A percentile compares a stretch with the other conserved stretches of the same genome.
These are phyloP conservation scores for Saccharomycopsis fodiens DNA, from an alignment of 805 yeast genomes.

Conservation along the genomic window DNA sequence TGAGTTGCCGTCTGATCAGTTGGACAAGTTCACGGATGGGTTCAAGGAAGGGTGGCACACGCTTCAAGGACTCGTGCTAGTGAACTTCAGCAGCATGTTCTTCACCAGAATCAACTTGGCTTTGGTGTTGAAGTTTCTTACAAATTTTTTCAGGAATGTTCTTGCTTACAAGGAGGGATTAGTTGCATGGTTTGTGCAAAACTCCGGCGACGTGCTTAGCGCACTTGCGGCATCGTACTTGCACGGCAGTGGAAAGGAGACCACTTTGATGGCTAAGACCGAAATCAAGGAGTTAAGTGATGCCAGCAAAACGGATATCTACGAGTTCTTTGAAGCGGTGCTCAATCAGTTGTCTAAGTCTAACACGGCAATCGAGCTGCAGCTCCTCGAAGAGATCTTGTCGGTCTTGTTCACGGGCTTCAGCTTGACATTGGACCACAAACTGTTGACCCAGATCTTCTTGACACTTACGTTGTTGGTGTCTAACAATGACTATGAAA, in stretches of 20 bases:
- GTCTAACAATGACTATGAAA: neutral
- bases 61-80: slow-evolving; percentile 8
- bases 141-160: slow-evolving; percentile 13
- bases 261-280: neutral
- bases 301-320: slow-evolving; percentile 1
- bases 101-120: slow-evolving; percentile 13
- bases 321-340: slow-evolving; percentile 6
- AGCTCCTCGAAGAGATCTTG: neutral
- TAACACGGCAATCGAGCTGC: neutral
- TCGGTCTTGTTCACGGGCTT: neutral
- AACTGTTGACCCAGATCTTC: slow-evolving; percentile 11
- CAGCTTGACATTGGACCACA: neutral
- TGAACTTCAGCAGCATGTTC: slow-evolving; percentile 17
- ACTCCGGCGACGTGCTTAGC: neutral
- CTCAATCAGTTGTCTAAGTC: slow-evolving; percentile 3
- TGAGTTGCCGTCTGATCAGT: neutral
- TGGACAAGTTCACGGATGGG: neutral
- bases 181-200: slow-evolving; percentile 7
- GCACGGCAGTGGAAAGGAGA: neutral
- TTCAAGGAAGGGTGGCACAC: slow-evolving; percentile 4
- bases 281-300: slow-evolving; percentile 10
- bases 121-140: slow-evolving; percentile 14
- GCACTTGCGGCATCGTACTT: slow-evolving; percentile 1
- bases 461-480: slow-evolving; percentile 13
- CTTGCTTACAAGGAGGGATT: slow-evolving; percentile 1